Evolutionary conservation across 768 basidiomycete genomes (phyloP), one percentile per base, ranked within the genome.

Genomic region (Suillus paluster): DNA sequence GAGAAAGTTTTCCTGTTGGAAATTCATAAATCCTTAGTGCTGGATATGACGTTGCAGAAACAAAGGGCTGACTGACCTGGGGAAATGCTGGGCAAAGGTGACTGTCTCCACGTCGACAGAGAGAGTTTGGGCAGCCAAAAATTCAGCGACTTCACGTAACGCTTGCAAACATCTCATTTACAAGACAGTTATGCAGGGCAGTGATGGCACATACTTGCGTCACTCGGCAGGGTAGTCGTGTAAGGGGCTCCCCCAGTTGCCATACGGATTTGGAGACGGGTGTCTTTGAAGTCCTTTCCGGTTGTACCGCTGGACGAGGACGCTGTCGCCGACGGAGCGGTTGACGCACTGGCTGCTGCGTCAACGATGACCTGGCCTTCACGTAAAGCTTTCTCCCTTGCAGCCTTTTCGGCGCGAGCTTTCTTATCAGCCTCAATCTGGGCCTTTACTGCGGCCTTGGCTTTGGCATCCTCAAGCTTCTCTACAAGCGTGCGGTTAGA

Each of bases 381-480:
- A 36, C 96, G 85, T 8, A 96, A 72, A 0, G 95, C 96, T 73
- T 98, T 98, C 77, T 98, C 97, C 52, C 88, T 80, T 0, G 95
- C 95, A 2, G 88, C 82, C 69, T 92, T 95, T 71, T 91, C 95
- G 0, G 94, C 94, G 21, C 97, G 87, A 10, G 86, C 89, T 57
- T 86, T 85, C 78, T 95, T 99, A 80, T 97, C 96, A 0, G 89
- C 92, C 75, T 96, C 95, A 66, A 98, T 97, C 73, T 97, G 95
- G 1, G 91, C 93, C 72, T 94, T 95, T 70, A 98, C 81, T 1
- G 92, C 91, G 4, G 92, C 93, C 64, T 80, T 87, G 2, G 95
- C 96, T 69, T 88, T 89, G 12, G 88, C 88, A 54, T 99, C 97
- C 57, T 91, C 92, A 44, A 94, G 70, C 78, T 98, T 99, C 69